A percentile compares a stretch with the other conserved stretches of the same genome.
Conservation (phyloP, 2,329 filamentous ascomycete species). For the Coleophoma eucalyptorum region DNA sequence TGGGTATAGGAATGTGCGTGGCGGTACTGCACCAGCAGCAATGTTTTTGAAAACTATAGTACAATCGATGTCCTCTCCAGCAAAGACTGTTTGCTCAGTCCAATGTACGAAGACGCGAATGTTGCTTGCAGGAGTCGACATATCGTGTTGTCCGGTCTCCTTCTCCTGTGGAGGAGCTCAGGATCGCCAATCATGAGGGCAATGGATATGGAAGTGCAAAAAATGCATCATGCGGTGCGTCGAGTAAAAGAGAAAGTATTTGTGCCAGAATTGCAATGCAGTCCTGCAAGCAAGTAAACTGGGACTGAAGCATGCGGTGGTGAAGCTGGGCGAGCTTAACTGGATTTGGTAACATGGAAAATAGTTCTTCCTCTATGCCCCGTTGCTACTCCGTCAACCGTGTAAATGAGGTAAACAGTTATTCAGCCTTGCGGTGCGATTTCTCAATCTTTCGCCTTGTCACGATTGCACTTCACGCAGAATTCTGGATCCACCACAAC, state of each 20-base stretch:
- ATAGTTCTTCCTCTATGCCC: not conserved
- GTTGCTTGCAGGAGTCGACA: conserved; percentile 55
- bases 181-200: conserved; percentile 26
- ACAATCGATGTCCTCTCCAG: conserved; percentile 93
- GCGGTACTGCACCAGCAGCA: conserved; percentile 17
- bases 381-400: not conserved
- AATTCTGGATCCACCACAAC: no score
- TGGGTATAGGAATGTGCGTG: conserved; percentile 18
- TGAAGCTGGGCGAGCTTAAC: no score
- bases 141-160: conserved; percentile 19
- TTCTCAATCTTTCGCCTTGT: not conserved
- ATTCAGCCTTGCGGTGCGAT: not conserved
- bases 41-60: conserved; percentile 96
- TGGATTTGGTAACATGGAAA: no score
- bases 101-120: conserved; percentile 95
- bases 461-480: no score
- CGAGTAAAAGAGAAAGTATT: no score
- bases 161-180: conserved; percentile 25
- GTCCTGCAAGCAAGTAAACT: no score
- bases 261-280: no score
- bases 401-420: not conserved
- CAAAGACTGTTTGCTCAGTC: conserved; percentile 91
- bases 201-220: not conserved
- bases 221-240: no score
- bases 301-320: no score